Conservation (phyloP, 2,329 filamentous ascomycete genomes). For the Celoporthe dispersa region DNA sequence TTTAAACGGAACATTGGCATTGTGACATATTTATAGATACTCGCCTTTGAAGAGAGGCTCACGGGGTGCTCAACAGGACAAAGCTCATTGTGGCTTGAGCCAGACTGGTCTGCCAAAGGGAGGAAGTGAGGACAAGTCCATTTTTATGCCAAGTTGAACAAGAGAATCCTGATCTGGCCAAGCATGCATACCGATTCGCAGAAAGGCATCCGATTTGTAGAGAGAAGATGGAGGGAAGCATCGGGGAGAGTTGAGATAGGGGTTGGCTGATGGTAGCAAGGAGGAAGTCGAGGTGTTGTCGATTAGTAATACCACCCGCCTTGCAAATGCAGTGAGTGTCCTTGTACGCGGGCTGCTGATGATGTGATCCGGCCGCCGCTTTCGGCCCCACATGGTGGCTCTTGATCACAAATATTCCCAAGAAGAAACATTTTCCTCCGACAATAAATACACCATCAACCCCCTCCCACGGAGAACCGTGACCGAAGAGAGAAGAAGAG, state of each 20-base stretch:
- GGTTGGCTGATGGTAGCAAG: not conserved
- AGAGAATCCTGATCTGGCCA: not conserved
- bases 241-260: not conserved
- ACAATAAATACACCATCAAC: not conserved
- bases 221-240: not conserved
- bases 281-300: not conserved
- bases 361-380: conserved; percentile 19
- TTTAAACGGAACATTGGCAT: not conserved
- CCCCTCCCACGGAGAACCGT: not conserved
- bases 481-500: not conserved
- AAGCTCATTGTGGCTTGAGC: conserved; percentile 1
- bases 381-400: conserved; percentile 11
- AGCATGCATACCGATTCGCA: not conserved
- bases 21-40: not conserved
- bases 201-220: not conserved
- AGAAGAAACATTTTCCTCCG: conserved; percentile 4
- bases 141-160: not conserved
- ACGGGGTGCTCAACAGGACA: not conserved
- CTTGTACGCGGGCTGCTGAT: not conserved
- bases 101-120: not conserved
- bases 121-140: not conserved
- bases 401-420: not conserved
- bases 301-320: not conserved
- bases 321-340: not conserved
- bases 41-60: not conserved